These are phyloP conservation scores for Suhomyces taliae DNA, from an alignment of 1,139 yeast genomes.

Conservation along the genomic window DNA sequence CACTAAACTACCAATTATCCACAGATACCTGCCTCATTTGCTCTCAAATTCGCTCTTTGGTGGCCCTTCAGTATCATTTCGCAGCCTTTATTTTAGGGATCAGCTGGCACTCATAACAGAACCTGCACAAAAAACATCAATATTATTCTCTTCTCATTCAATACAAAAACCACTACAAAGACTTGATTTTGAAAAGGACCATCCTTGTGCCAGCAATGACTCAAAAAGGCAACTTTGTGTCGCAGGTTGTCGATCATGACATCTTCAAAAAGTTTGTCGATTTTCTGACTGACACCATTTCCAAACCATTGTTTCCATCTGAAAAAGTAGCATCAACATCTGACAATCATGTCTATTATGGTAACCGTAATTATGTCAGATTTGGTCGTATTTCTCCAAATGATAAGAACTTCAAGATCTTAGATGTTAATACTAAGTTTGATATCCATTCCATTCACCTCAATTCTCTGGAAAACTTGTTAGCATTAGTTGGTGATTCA, in stretches of 20 bases:
- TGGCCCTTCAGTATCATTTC: too few species aligned
- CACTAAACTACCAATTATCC: too few species aligned
- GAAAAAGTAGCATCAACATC: slow-evolving; percentile 17
- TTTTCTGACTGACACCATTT: background rate
- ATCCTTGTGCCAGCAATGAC: too few species aligned
- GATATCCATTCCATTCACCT: slow-evolving; percentile 26
- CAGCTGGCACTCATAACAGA: too few species aligned
- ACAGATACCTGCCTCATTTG: too few species aligned
- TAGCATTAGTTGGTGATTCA: slow-evolving; percentile 34
- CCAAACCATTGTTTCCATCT: background rate
- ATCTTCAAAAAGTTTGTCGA: slow-evolving; percentile 5
- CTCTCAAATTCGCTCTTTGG: too few species aligned
- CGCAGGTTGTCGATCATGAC: slow-evolving; percentile 8
- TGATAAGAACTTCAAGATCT: slow-evolving; percentile 22
- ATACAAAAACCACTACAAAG: background rate
- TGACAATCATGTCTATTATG: slow-evolving; percentile 31
- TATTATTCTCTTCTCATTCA: background rate
- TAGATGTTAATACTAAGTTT: slow-evolving; percentile 14
- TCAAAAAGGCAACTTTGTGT: slow-evolving; percentile 3
- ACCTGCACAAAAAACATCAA: too few species aligned
- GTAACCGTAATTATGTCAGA: slow-evolving; percentile 31
- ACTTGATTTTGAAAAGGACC: too few species aligned
- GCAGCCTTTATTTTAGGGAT: too few species aligned
- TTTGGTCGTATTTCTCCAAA: slow-evolving; percentile 26
- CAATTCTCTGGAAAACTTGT: slow-evolving; percentile 30